Conservation (phyloP, 148 eudicot genomes). For the Vaccinium corymbosum region DNA sequence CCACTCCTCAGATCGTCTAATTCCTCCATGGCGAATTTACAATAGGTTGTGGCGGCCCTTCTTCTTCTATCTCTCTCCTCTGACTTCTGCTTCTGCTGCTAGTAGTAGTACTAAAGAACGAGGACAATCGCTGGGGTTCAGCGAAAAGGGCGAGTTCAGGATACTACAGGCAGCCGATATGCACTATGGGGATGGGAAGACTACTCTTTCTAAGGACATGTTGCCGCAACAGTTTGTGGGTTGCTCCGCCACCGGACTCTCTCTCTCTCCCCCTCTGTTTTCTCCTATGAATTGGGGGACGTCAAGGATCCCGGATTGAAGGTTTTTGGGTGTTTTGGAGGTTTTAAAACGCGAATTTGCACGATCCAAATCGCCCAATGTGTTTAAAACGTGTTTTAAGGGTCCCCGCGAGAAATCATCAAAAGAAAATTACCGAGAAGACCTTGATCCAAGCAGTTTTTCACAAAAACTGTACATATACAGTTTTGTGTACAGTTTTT, state of each 20-base stretch:
- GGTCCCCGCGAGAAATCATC: too few relatives aligned
- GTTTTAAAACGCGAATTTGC: too few relatives aligned
- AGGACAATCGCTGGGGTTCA: conserved; percentile 40
- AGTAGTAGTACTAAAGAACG: neutral
- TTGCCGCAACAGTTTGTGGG: conserved; percentile 46
- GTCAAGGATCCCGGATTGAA: too few relatives aligned
- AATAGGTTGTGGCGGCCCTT: neutral
- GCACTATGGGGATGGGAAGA: conserved; percentile 71
- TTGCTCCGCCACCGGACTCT: conserved; percentile 40
- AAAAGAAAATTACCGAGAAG: too few relatives aligned
- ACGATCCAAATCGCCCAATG: too few relatives aligned
- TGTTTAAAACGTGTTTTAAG: too few relatives aligned
- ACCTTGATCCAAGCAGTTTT: too few relatives aligned
- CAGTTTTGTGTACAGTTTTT: too few relatives aligned
- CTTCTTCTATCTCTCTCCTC: neutral
- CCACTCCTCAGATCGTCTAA: neutral
- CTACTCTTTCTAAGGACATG: conserved; percentile 57
- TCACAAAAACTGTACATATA: too few relatives aligned
- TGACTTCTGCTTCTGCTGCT: neutral
- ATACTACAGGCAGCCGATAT: conserved; percentile 93
- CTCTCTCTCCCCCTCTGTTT: too few relatives aligned
- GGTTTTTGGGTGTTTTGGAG: too few relatives aligned
- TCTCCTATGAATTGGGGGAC: too few relatives aligned
- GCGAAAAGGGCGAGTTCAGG: conserved; percentile 59
- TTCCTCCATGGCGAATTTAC: neutral